Evolutionary conservation across 2,329 filamentous ascomycete species (phyloP), one percentile per base, ranked within the genome.

Genomic region (Apiospora saccharicola): DNA sequence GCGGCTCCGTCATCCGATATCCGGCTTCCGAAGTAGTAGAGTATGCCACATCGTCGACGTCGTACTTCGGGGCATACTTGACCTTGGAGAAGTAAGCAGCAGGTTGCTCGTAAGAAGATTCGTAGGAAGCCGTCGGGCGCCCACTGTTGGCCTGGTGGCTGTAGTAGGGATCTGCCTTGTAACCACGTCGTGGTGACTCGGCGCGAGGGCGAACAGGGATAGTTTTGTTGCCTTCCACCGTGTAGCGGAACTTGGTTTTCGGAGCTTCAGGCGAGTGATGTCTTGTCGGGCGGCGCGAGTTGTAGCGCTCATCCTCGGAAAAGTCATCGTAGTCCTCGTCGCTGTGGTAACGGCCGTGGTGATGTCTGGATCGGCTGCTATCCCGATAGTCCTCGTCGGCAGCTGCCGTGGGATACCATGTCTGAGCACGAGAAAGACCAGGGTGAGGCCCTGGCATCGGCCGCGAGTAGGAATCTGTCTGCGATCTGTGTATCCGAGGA

Each of bases 281-380:
- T 44, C 72, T 72, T 7, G 57, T 46, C 3, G 37, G 34, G 34
- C 71, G 70, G 19, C 72, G 70, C 26, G 49, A 43, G n/a, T 41
- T 41, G 37, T 43, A 61, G 14, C 37, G 30, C 0, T 73, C 72
- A 14, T 73, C 72, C 37, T 72, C 72, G 4, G 72, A 73, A 19
- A 71, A 68, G 3, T 72, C 70, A 22, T 70, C 70, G 5, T 41
- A 73, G 22, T 72, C 72, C 19, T 73, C 72, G 12, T 72, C 70
- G 19, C 49, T 67, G 61, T 70, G 71, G 67, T 43, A 49, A 22
- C 44, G 47, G 68, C 26, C 24, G 10, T 37, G 19, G 10, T 37
- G 19, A 14, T 46, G 71, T n/a, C 47, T 70, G 1, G 71, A 71
- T n/a, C 71, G 64, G 43, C 71, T 68, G n/a, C 72, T 67, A 13